Percentiles rank a stretch among this genome's conserved stretches.
Conservation (phyloP, 768 basidiomycete genomes). For the Mycena crocata region DNA sequence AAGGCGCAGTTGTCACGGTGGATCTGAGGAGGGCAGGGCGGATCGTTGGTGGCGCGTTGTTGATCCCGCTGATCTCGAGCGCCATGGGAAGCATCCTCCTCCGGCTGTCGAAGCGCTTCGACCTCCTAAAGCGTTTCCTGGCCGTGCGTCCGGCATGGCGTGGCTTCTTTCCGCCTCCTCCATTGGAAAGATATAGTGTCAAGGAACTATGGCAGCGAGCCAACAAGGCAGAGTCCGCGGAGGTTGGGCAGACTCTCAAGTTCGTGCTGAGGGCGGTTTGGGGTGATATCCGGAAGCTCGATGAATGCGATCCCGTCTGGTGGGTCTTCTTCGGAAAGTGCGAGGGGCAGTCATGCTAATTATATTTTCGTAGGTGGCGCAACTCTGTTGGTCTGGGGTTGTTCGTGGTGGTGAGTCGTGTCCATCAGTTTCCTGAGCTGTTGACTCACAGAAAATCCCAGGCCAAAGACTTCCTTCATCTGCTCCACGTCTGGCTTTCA, state of each 20-base stretch:
- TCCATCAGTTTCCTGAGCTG: background rate
- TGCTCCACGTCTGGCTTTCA: conserved; percentile 75
- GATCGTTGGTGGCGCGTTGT: conserved; percentile 74
- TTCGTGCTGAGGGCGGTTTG: conserved; percentile 61
- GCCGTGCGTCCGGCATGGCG: conserved; percentile 40
- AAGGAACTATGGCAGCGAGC: conserved; percentile 31
- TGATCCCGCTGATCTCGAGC: conserved; percentile 74
- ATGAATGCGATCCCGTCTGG: conserved; percentile 81
- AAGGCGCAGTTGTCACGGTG: conserved; percentile 54
- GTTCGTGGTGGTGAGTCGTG: conserved; percentile 68
- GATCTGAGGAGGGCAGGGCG: conserved; percentile 74
- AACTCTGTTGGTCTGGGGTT: conserved; percentile 76
- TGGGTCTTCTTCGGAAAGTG: conserved; percentile 38
- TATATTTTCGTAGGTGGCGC: conserved; percentile 58
- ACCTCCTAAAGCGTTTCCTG: conserved; percentile 53
- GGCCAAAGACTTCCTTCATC: conserved; percentile 76
- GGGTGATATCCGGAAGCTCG: conserved; percentile 72
- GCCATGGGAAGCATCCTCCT: conserved; percentile 73
- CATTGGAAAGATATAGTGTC: conserved; percentile 32
- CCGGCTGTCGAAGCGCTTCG: conserved; percentile 61
- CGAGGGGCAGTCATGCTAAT: background rate
- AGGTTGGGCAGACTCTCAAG: conserved; percentile 43
- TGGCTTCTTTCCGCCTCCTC: conserved; percentile 34
- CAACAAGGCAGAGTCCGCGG: conserved; percentile 20
- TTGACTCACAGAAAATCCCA: conserved; percentile 34